Percentiles rank a stretch among this genome's conserved stretches.
phyloP scores from a whole-genome alignment of 2,329 filamentous ascomycete genomes.

The Myriangium duriaei region DNA sequence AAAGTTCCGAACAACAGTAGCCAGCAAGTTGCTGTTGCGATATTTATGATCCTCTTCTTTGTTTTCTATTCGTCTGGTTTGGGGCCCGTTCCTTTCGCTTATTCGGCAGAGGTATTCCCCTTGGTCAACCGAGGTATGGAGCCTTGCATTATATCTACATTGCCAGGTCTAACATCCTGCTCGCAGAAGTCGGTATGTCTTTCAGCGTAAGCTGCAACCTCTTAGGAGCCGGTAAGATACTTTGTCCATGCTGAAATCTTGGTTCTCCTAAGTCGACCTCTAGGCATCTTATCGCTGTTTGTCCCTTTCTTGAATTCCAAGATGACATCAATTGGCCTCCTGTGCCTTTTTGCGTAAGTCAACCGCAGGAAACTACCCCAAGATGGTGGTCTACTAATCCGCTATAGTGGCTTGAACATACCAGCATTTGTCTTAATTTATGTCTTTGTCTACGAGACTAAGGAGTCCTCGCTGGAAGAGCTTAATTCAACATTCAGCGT shows the following conservation, averaged over 20 bases:
- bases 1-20: constrained; percentile 32
- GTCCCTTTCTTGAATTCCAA: constrained; percentile 16
- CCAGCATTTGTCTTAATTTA: constrained; percentile 21
- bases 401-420: constrained; percentile 16
- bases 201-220: constrained; percentile 43
- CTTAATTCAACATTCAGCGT: constrained; percentile 22
- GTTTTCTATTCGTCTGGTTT: constrained; percentile 22
- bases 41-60: constrained; percentile 45
- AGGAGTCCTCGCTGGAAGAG: constrained; percentile 20
- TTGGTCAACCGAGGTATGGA: constrained; percentile 44
- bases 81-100: constrained; percentile 51
- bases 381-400: neutral
- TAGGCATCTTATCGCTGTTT: constrained; percentile 18
- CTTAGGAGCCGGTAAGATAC: constrained; percentile 16
- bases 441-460: constrained; percentile 22
- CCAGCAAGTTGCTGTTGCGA: constrained; percentile 38
- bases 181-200: constrained; percentile 48
- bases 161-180: no score
- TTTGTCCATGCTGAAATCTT: no score
- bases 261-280: no score
- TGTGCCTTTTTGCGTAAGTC: constrained; percentile 18
- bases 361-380: neutral
- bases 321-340: constrained; percentile 16
- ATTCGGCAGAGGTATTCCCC: constrained; percentile 58
- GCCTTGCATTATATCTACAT: no score